phyloP scores from a whole-genome alignment of 1,284 basidiomycete genomes.

The Termitomyces sp. region DNA sequence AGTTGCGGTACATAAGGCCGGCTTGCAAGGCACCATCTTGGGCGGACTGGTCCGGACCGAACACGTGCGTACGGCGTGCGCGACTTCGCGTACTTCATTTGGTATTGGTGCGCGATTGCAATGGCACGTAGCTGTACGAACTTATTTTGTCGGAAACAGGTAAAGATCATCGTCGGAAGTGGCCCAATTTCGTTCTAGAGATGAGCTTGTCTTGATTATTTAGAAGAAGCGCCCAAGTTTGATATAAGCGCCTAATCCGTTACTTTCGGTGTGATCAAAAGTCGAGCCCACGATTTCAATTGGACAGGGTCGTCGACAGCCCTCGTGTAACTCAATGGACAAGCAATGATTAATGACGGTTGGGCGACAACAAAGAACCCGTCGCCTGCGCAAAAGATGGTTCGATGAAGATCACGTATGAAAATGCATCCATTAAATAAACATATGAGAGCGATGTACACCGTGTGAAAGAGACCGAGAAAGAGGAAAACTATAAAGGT shows the following conservation, averaged over 20 bases:
- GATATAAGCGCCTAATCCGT: neutral
- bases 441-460: constrained; percentile 1
- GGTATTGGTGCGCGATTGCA: too few relatives aligned
- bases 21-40: neutral
- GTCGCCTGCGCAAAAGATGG: neutral
- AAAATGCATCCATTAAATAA: neutral
- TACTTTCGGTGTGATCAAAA: neutral
- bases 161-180: neutral
- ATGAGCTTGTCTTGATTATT: neutral
- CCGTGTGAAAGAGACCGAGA: neutral
- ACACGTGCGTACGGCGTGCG: neutral
- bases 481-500: neutral
- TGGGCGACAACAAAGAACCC: neutral
- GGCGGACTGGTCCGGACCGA: neutral
- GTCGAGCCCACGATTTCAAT: neutral
- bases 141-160: neutral
- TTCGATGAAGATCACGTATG: neutral
- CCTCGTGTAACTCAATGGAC: neutral
- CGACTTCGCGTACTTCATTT: neutral
- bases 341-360: neutral
- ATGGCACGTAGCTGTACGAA: neutral
- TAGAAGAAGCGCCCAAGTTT: neutral
- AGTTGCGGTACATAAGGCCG: too few relatives aligned
- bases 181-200: neutral
- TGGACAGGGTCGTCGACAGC: neutral